A percentile compares a stretch with the other conserved stretches of the same genome.
These are phyloP conservation scores for Fistulinella prunicolor DNA, from an alignment of 768 basidiomycete species.

Conservation along the genomic window DNA sequence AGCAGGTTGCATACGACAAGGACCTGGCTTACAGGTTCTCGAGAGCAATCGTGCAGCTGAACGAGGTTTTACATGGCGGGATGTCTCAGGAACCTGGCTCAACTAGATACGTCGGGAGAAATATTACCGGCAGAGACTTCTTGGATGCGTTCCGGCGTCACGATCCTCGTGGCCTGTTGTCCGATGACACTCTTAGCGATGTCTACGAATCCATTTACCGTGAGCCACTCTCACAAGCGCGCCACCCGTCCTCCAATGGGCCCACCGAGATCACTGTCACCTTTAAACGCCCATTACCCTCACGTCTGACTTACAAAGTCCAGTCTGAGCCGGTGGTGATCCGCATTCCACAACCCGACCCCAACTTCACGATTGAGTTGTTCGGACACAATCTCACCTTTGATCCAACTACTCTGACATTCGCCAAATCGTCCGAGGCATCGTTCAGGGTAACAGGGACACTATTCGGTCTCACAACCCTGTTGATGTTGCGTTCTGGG, in stretches of 20 bases:
- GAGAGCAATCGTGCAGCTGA: slow-evolving; percentile 80
- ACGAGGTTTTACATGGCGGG: slow-evolving; percentile 81
- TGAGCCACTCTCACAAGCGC: slow-evolving; percentile 72
- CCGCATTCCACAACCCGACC: slow-evolving; percentile 81
- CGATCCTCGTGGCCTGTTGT: slow-evolving; percentile 66
- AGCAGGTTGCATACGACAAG: slow-evolving; percentile 75
- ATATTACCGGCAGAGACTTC: slow-evolving; percentile 75
- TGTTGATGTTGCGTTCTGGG: slow-evolving; percentile 83
- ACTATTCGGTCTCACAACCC: slow-evolving; percentile 75
- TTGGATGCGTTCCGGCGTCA: slow-evolving; percentile 76
- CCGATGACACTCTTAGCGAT: slow-evolving; percentile 72
- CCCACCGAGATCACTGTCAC: slow-evolving; percentile 55
- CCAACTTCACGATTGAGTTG: slow-evolving; percentile 77
- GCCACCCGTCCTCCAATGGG: slow-evolving; percentile 40
- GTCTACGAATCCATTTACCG: slow-evolving; percentile 75
- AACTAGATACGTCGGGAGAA: slow-evolving; percentile 51
- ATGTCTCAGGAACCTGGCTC: slow-evolving; percentile 60
- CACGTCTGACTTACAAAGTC: slow-evolving; percentile 78
- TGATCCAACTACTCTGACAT: slow-evolving; percentile 81
- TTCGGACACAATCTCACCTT: slow-evolving; percentile 86
- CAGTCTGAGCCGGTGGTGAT: slow-evolving; percentile 88
- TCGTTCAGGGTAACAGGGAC: slow-evolving; percentile 92
- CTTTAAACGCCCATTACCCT: slow-evolving; percentile 72
- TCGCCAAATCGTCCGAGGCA: slow-evolving; percentile 72
- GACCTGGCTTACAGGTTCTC: slow-evolving; percentile 76